A percentile compares a stretch with the other conserved stretches of the same genome.
Conservation (phyloP, 2,329 filamentous ascomycete species). For the Fusarium devonianum region DNA sequence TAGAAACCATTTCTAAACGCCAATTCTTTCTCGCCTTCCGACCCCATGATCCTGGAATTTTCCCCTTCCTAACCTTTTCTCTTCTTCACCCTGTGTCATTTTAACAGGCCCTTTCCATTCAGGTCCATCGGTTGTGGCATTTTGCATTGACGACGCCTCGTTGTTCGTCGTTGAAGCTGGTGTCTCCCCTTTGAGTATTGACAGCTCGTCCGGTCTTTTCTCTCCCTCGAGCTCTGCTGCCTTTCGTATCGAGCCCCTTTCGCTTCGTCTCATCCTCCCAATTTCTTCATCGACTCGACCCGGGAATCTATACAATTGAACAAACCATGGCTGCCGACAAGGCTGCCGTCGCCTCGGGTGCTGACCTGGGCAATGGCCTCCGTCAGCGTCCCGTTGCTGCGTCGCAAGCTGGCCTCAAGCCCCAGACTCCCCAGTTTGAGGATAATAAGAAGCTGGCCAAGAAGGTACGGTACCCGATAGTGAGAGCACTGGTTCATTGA, state of each 20-base stretch:
- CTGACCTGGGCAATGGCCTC: conserved; percentile 63
- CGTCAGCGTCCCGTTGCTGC: conserved; percentile 60
- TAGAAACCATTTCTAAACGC: conserved; percentile 35
- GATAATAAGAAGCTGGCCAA: conserved; percentile 67
- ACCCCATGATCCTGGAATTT: conserved; percentile 30
- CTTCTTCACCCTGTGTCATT: conserved; percentile 34
- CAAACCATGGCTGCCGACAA: conserved; percentile 61
- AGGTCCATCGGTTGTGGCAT: conserved; percentile 20
- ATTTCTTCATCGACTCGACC: conserved; percentile 13
- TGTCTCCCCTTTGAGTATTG: conserved; percentile 44
- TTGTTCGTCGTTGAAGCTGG: conserved; percentile 34
- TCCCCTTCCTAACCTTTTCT: conserved; percentile 30
- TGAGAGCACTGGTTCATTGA: background rate
- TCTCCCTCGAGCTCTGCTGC: conserved; percentile 30
- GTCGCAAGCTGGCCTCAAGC: conserved; percentile 46
- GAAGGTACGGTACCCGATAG: conserved; percentile 54
- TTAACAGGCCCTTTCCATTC: conserved; percentile 29
- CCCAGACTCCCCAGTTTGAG: conserved; percentile 55
- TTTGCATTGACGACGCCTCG: conserved; percentile 39
- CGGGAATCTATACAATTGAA: conserved; percentile 26
- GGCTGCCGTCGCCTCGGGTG: conserved; percentile 66
- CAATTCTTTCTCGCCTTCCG: conserved; percentile 31
- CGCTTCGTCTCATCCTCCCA: conserved; percentile 18
- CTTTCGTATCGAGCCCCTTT: conserved; percentile 26
- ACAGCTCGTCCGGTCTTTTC: conserved; percentile 49